Evolutionary conservation across 176 grass and related monocot genomes (phyloP).

Genomic region (Oryza meridionalis): DNA sequence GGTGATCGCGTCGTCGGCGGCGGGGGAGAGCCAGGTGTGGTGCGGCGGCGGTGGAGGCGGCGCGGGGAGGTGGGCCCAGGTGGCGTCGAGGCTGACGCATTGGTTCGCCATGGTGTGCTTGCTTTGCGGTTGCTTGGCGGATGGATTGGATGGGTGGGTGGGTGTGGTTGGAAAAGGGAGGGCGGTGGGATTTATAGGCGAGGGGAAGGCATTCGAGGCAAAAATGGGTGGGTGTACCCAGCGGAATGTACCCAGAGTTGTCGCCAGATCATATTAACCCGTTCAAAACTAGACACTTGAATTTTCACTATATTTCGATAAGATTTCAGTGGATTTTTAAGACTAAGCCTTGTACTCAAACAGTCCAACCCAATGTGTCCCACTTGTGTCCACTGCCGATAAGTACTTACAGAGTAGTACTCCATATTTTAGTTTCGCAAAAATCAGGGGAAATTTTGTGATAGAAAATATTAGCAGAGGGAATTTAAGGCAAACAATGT

Average conservation of each 20-base stretch:
- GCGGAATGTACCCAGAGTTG: background rate
- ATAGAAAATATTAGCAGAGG: no score
- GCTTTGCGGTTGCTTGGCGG: background rate
- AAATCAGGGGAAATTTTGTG: no score
- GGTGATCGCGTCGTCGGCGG: constrained; percentile 46
- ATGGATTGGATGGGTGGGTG: background rate
- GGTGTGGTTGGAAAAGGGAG: background rate
- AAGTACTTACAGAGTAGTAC: no score
- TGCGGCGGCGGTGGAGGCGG: background rate
- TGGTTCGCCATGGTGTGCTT: constrained; percentile 34
- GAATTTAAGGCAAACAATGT: no score
- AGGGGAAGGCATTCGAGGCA: background rate
- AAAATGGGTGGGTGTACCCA: background rate
- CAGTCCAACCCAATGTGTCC: no score
- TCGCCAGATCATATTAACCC: no score
- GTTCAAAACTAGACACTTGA: no score
- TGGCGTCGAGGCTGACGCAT: constrained; percentile 37
- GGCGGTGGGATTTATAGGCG: background rate
- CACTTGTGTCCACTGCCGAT: no score
- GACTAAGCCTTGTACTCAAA: no score
- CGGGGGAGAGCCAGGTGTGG: background rate
- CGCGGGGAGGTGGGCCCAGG: constrained; percentile 35
- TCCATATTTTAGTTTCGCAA: no score
- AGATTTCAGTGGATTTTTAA: no score
- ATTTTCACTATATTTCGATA: no score